Conservation (phyloP, 164 flowering plant genomes). For the Annona cherimola region DNA sequence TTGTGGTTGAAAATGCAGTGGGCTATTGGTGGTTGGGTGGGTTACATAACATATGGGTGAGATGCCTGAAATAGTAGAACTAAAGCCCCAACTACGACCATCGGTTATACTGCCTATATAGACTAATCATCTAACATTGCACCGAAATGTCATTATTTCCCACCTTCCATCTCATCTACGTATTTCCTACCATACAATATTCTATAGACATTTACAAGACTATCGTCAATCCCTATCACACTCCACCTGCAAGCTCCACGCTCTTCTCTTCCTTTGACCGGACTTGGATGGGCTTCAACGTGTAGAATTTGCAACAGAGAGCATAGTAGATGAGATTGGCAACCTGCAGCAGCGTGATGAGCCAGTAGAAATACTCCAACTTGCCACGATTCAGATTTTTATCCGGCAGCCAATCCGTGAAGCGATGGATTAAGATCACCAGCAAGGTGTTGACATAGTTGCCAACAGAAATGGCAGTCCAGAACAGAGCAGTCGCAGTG, state of each 20-base stretch:
- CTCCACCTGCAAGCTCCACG: conserved; percentile 28
- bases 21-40: too few relatives aligned
- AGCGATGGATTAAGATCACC: conserved; percentile 49
- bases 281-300: conserved; percentile 47
- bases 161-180: not conserved
- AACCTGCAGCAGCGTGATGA: conserved; percentile 47
- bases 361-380: conserved; percentile 65
- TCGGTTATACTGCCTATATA: too few relatives aligned
- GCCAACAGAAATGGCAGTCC: conserved; percentile 58
- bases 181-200: too few relatives aligned
- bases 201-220: not conserved
- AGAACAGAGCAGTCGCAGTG: conserved; percentile 59
- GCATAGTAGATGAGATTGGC: conserved; percentile 46
- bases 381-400: conserved; percentile 49
- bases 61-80: too few relatives aligned
- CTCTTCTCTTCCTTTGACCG: conserved; percentile 13
- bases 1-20: too few relatives aligned
- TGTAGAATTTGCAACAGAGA: conserved; percentile 45
- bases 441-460: conserved; percentile 52
- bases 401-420: conserved; percentile 60
- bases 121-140: too few relatives aligned
- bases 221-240: conserved; percentile 4
- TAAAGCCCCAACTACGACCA: too few relatives aligned
- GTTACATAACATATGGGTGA: too few relatives aligned
- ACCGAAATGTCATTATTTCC: not conserved